Conservation (phyloP, 2,329 filamentous ascomycete genomes). For the Zalaria obscura region DNA sequence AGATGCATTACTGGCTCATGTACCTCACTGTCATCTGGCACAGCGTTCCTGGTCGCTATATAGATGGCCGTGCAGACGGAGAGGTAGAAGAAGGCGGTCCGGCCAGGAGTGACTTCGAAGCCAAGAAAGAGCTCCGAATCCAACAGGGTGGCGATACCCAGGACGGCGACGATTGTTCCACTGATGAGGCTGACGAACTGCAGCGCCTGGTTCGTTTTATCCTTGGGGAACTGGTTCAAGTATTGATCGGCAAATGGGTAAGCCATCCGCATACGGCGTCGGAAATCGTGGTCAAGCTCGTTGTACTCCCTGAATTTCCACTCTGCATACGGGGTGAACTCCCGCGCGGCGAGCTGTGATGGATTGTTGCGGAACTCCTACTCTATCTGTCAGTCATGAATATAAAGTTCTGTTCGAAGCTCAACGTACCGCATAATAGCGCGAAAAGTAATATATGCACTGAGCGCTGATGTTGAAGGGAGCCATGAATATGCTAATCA, state of each 20-base stretch:
- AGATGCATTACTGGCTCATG: conserved; percentile 88
- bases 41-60: conserved; percentile 66
- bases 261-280: conserved; percentile 83
- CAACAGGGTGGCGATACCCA: conserved; percentile 70
- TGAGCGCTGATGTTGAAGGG: conserved; percentile 82
- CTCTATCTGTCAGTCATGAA: not conserved
- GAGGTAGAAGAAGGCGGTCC: conserved; percentile 83
- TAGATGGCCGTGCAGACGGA: conserved; percentile 72
- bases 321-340: conserved; percentile 84
- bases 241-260: conserved; percentile 87
- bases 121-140: conserved; percentile 82
- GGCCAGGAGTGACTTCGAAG: conserved; percentile 81
- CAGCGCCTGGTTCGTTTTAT: conserved; percentile 75
- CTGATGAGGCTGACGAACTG: conserved; percentile 78
- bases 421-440: conserved; percentile 68
- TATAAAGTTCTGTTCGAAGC: not conserved
- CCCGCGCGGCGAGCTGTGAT: conserved; percentile 68
- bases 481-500: conserved; percentile 75
- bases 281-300: conserved; percentile 82
- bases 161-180: conserved; percentile 72
- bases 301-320: conserved; percentile 99
- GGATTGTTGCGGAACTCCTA: conserved; percentile 94
- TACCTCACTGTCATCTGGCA: conserved; percentile 72
- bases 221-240: conserved; percentile 90
- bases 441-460: conserved; percentile 80